These are phyloP conservation scores for Diplogelasinospora grovesii DNA, from an alignment of 495 filamentous ascomycete species.

Conservation along the genomic window DNA sequence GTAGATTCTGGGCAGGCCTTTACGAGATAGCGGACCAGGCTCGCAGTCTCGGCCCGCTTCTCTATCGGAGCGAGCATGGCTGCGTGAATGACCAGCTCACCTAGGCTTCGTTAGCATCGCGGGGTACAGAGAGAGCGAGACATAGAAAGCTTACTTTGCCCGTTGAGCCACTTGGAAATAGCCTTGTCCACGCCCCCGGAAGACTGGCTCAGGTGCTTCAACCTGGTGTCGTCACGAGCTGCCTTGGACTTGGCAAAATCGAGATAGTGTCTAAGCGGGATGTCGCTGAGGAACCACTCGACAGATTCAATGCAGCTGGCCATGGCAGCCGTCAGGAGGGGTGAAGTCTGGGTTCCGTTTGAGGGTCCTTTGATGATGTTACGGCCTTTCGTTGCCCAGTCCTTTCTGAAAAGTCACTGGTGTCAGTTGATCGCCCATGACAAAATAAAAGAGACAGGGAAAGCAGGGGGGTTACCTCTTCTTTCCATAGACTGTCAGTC, in stretches of 20 bases:
- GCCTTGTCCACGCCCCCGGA: conserved; percentile 53
- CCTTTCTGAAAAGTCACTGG: conserved; percentile 18
- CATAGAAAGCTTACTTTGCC: conserved; percentile 37
- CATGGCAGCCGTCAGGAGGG: conserved; percentile 52
- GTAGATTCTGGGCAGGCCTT: conserved; percentile 46
- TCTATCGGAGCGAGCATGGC: conserved; percentile 44
- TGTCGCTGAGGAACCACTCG: conserved; percentile 65
- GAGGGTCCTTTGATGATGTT: conserved; percentile 21
- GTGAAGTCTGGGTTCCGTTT: conserved; percentile 34
- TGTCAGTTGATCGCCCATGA: neutral
- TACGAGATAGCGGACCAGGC: conserved; percentile 56
- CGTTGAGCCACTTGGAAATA: conserved; percentile 53
- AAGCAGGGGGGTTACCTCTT: conserved; percentile 48
- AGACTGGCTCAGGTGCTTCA: conserved; percentile 48
- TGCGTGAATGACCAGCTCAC: conserved; percentile 58
- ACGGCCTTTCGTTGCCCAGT: conserved; percentile 53
- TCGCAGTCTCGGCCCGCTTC: conserved; percentile 34
- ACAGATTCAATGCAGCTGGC: conserved; percentile 51
- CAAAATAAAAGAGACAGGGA: too few species aligned
- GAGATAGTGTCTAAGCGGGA: conserved; percentile 53
- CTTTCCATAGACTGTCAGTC: conserved; percentile 62
- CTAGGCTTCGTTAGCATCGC: conserved; percentile 32
- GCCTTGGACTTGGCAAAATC: conserved; percentile 53
- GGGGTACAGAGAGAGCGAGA: neutral
- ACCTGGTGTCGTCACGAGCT: conserved; percentile 43